Conservation (phyloP, 2,329 filamentous ascomycete species). For the Alternaria postmessia region DNA sequence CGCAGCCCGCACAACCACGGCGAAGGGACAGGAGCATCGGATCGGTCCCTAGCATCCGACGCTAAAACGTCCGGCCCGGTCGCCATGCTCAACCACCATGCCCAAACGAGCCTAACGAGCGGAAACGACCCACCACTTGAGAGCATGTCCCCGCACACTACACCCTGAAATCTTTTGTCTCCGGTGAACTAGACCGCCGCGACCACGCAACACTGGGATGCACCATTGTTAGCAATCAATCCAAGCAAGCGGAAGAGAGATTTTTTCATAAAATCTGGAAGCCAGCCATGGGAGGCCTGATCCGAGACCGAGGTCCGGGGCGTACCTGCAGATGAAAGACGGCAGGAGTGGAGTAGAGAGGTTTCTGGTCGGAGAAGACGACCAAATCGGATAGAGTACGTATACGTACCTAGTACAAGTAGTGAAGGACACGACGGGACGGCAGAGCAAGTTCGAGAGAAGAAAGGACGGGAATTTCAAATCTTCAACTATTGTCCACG, state of each 20-base stretch:
- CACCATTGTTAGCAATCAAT: slow-evolving; percentile 1
- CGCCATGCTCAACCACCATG: not conserved
- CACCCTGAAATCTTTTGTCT: slow-evolving; percentile 5
- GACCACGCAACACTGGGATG: not conserved
- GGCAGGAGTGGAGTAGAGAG: not conserved
- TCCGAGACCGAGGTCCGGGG: not conserved
- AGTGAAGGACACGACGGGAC: not conserved
- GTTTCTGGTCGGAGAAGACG: not conserved
- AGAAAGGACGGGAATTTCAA: not conserved
- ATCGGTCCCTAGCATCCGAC: slow-evolving; percentile 4
- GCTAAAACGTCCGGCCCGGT: slow-evolving; percentile 1
- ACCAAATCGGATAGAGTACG: not conserved
- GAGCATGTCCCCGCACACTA: slow-evolving; percentile 3
- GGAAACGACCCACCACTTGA: slow-evolving; percentile 3
- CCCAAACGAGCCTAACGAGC: slow-evolving; percentile 1
- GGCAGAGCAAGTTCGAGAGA: not conserved
- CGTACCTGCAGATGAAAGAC: slow-evolving; percentile 1
- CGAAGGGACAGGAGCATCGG: slow-evolving; percentile 1
- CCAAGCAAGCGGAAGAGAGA: not conserved
- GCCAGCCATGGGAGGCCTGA: not conserved
- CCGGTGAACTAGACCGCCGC: slow-evolving; percentile 1
- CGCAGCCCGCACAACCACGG: not conserved
- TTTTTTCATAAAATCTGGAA: not conserved
- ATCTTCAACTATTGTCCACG: not conserved
- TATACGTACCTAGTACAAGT: slow-evolving; percentile 1